Conservation (phyloP, 768 basidiomycete genomes). For the Termitomyces sp. region DNA sequence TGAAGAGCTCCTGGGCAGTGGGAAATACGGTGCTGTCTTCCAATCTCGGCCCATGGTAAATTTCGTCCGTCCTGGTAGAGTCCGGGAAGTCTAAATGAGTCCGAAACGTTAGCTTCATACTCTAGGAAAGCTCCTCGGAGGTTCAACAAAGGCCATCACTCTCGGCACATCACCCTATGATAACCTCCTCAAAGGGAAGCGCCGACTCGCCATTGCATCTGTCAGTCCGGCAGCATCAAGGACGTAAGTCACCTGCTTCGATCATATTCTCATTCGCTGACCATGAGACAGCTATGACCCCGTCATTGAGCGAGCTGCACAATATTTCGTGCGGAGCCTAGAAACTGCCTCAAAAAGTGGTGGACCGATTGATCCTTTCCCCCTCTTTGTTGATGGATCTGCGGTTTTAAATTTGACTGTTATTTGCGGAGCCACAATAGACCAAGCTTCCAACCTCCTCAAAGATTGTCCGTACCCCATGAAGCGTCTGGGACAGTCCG, state of each 20-base stretch:
- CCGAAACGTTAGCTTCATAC: conserved; percentile 7
- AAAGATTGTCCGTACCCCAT: conserved; percentile 14
- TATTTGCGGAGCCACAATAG: conserved; percentile 10
- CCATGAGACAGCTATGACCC: conserved; percentile 6
- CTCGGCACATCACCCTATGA: conserved; percentile 14
- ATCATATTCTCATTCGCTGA: background rate
- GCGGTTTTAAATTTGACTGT: conserved; percentile 9
- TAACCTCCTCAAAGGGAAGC: conserved; percentile 10
- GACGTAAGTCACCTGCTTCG: background rate
- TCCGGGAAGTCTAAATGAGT: background rate
- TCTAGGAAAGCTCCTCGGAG: conserved; percentile 6
- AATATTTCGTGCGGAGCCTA: conserved; percentile 10
- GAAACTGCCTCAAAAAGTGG: conserved; percentile 1
- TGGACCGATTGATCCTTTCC: conserved; percentile 8
- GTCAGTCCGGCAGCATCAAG: conserved; percentile 14
- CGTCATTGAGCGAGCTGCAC: conserved; percentile 12
- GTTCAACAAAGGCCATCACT: conserved; percentile 11
- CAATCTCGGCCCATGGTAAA: conserved; percentile 14
- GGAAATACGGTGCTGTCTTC: conserved; percentile 10
- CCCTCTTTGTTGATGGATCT: conserved; percentile 10
- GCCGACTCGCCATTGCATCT: conserved; percentile 14
- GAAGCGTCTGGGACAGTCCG: conserved; percentile 16
- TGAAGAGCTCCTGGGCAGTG: conserved; percentile 13
- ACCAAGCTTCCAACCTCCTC: conserved; percentile 9
- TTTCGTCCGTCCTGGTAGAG: background rate